Percentiles rank a stretch among this genome's conserved stretches.
These are phyloP conservation scores for Podila verticillata DNA, from an alignment of 192 early-diverging fungal species.

Conservation along the genomic window DNA sequence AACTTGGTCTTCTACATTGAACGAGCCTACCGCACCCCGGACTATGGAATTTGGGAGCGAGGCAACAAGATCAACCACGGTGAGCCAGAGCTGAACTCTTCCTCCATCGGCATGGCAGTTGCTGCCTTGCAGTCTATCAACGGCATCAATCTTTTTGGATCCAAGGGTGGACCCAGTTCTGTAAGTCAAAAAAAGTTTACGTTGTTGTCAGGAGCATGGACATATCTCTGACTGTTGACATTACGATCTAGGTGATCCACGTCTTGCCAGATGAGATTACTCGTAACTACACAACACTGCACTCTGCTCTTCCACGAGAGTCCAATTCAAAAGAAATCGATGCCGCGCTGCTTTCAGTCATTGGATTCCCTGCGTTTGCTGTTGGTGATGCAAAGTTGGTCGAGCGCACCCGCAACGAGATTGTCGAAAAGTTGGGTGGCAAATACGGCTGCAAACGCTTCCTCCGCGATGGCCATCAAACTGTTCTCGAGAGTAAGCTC, in stretches of 20 bases:
- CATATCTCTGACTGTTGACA: not conserved
- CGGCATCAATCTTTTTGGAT: conserved; percentile 86
- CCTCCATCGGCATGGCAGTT: conserved; percentile 89
- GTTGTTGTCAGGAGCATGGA: not conserved
- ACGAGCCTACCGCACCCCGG: conserved; percentile 82
- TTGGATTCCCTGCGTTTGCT: conserved; percentile 92
- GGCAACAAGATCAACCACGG: conserved; percentile 92
- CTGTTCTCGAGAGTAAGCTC: conserved; percentile 67
- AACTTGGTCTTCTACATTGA: conserved; percentile 93
- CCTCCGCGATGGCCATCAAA: conserved; percentile 88
- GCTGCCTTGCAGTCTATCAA: conserved; percentile 88
- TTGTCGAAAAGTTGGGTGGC: conserved; percentile 83
- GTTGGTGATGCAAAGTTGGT: conserved; percentile 73
- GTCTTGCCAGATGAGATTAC: conserved; percentile 88
- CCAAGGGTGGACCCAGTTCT: conserved; percentile 77
- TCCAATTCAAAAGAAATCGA: conserved; percentile 90
- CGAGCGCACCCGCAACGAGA: conserved; percentile 73
- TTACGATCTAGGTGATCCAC: conserved; percentile 72
- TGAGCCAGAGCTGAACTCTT: conserved; percentile 86
- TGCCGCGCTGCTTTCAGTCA: conserved; percentile 82
- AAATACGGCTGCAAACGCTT: conserved; percentile 87
- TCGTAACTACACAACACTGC: conserved; percentile 82
- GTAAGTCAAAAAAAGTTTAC: conserved; percentile 39
- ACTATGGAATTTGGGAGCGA: conserved; percentile 91
- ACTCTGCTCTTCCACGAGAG: conserved; percentile 83